Conservation (phyloP, 306 rosid genomes). For the Abrus precatorius region DNA sequence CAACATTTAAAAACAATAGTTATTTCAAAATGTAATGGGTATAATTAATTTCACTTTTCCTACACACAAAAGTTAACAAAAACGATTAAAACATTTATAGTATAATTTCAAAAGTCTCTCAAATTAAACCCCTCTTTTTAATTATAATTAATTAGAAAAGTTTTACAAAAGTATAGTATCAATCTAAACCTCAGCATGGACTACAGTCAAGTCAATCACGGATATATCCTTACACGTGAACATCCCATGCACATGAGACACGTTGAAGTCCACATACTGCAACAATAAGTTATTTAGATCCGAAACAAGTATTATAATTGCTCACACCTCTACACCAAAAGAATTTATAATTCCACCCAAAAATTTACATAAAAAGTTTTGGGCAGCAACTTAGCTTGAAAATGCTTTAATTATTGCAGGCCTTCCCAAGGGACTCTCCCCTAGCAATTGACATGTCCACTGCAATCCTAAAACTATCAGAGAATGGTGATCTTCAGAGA, state of each 20-base stretch:
- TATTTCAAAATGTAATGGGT: neutral
- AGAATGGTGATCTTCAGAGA: constrained; percentile 75
- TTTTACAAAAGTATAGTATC: neutral
- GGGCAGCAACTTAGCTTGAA: neutral
- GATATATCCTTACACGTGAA: neutral
- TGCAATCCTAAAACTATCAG: constrained; percentile 72
- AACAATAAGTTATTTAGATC: neutral
- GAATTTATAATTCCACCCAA: no score
- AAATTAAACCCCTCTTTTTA: neutral
- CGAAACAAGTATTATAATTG: no score
- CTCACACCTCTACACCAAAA: no score
- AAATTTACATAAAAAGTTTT: no score
- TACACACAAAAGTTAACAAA: neutral
- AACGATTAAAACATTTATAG: no score
- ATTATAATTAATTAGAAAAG: neutral
- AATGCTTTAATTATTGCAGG: constrained; percentile 56
- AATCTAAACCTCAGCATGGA: neutral
- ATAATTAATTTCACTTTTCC: neutral
- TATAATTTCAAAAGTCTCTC: no score
- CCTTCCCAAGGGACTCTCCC: constrained; percentile 77
- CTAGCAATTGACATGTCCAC: constrained; percentile 80
- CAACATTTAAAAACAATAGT: neutral
- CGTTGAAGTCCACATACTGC: neutral
- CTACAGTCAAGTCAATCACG: neutral
- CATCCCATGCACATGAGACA: neutral